These are phyloP conservation scores for Trichosanthes cucumerina DNA, from an alignment of 306 rosid genomes.

Conservation along the genomic window DNA sequence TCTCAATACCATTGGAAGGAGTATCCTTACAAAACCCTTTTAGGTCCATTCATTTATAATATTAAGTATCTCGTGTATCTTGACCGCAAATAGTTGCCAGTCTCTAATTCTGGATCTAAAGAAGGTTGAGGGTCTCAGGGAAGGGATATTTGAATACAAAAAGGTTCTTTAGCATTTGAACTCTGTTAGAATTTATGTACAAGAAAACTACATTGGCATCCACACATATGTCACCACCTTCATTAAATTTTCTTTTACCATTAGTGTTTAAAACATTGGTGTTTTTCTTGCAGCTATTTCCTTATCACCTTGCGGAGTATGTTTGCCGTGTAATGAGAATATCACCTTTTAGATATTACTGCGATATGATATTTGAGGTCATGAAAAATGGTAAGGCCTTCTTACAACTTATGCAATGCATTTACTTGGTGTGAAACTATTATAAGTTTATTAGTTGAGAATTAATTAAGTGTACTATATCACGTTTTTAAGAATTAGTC, in stretches of 20 bases:
- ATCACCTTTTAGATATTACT: conserved; percentile 86
- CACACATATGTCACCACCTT: not conserved
- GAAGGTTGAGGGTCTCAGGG: not conserved
- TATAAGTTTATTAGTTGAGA: not conserved
- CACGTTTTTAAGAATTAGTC: not conserved
- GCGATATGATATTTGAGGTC: conserved; percentile 93
- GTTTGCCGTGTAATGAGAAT: conserved; percentile 93
- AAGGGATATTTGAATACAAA: not conserved
- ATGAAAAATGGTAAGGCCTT: conserved; percentile 74
- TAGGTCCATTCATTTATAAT: not conserved
- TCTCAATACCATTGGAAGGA: too few relatives aligned
- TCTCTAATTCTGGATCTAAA: not conserved
- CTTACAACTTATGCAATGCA: conserved; percentile 15
- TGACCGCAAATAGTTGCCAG: not conserved
- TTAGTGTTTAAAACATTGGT: conserved; percentile 23
- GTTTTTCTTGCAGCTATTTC: conserved; percentile 73
- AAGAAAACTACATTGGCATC: not conserved
- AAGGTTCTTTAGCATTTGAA: not conserved
- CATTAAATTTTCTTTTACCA: conserved; percentile 12
- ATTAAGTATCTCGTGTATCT: not conserved
- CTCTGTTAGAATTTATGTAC: not conserved
- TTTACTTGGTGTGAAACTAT: not conserved
- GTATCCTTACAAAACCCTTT: too few relatives aligned
- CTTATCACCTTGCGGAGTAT: conserved; percentile 82
- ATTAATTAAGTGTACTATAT: not conserved